A percentile compares a stretch with the other conserved stretches of the same genome.
These are phyloP conservation scores for Aspergillus quadricinctus DNA, from an alignment of 2,329 filamentous ascomycete genomes.

Conservation along the genomic window DNA sequence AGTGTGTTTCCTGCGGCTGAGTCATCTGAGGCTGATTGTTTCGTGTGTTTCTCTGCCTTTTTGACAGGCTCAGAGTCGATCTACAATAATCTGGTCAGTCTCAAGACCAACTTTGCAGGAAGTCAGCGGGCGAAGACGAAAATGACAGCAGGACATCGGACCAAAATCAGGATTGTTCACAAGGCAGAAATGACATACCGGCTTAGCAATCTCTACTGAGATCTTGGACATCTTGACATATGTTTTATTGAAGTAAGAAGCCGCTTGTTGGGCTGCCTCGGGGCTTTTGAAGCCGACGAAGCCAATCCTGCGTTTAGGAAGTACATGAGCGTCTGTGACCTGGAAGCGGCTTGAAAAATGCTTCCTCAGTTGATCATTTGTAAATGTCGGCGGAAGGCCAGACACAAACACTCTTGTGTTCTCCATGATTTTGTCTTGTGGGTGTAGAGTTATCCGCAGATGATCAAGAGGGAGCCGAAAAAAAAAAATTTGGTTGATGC, in stretches of 20 bases:
- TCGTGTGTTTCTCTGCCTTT: conserved; percentile 21
- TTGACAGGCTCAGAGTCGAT: conserved; percentile 34
- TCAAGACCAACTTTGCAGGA: conserved; percentile 34
- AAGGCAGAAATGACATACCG: conserved; percentile 51
- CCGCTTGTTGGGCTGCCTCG: conserved; percentile 73
- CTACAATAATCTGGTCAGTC: conserved; percentile 38
- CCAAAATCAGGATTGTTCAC: conserved; percentile 10
- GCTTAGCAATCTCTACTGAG: conserved; percentile 77
- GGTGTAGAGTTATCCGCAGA: conserved; percentile 5
- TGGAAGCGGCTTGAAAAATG: conserved; percentile 77
- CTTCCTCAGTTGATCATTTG: conserved; percentile 78
- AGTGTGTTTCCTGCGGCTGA: conserved; percentile 25
- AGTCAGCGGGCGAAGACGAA: conserved; percentile 33
- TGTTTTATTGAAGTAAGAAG: conserved; percentile 92
- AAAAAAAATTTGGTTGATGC: conserved; percentile 11
- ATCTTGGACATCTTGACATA: conserved; percentile 97
- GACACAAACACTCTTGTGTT: conserved; percentile 71
- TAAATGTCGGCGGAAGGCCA: conserved; percentile 77
- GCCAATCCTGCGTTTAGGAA: conserved; percentile 83
- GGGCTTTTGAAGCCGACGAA: conserved; percentile 89
- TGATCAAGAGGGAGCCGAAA: conserved; percentile 5
- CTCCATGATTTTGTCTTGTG: conserved; percentile 52
- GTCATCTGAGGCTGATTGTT: conserved; percentile 16
- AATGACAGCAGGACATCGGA: conserved; percentile 9
- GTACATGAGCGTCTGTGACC: conserved; percentile 88